Evolutionary conservation across 371 early-diverging fungal species (phyloP).

Genomic region (Funneliformis caledonium): DNA sequence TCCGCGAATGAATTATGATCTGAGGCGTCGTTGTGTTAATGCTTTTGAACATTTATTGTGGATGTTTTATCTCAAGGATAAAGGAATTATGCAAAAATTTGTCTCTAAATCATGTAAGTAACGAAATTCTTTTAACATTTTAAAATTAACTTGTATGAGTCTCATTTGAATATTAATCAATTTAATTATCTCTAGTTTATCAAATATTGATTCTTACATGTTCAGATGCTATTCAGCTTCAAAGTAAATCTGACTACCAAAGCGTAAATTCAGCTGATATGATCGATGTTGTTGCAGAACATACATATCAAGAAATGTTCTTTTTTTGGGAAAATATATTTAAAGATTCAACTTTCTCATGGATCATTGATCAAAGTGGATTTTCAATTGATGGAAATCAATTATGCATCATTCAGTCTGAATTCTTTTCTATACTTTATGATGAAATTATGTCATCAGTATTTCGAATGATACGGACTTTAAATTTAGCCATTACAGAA

Average conservation of each 20-base stretch:
- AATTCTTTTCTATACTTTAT: constrained; percentile 31
- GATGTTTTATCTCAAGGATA: constrained; percentile 57
- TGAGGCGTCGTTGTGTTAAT: constrained; percentile 51
- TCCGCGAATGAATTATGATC: constrained; percentile 49
- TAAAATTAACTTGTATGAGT: not conserved
- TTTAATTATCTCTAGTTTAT: constrained; percentile 54
- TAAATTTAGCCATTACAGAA: constrained; percentile 27
- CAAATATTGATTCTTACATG: constrained; percentile 64
- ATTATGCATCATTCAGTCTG: not conserved
- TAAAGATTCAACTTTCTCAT: constrained; percentile 19
- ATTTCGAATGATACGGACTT: not conserved
- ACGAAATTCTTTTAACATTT: not conserved
- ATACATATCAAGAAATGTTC: constrained; percentile 32
- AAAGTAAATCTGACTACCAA: not conserved
- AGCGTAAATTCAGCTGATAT: constrained; percentile 36
- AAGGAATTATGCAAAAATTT: constrained; percentile 54
- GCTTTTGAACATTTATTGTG: constrained; percentile 57
- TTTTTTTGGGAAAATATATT: constrained; percentile 27
- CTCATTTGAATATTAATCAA: not conserved
- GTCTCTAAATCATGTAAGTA: constrained; percentile 56
- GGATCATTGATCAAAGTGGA: not conserved
- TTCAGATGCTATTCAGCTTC: constrained; percentile 44
- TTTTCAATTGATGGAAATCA: not conserved
- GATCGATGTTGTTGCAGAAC: constrained; percentile 39
- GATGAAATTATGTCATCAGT: constrained; percentile 2